These are phyloP conservation scores for Candida sojae DNA, from an alignment of 1,139 yeast species.

Conservation along the genomic window DNA sequence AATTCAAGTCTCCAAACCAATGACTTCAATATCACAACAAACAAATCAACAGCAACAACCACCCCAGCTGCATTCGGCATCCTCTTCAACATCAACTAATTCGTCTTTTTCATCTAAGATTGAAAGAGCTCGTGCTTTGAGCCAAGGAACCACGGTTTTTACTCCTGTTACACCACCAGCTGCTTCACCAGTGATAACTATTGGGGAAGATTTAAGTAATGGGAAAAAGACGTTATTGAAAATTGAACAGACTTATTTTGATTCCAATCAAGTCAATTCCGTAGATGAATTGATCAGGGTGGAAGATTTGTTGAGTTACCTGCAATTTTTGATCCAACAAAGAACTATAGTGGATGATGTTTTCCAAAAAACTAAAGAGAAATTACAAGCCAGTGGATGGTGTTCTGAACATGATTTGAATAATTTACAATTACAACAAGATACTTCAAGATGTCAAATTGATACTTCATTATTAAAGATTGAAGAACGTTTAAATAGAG, in stretches of 20 bases:
- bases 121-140: conserved; percentile 15
- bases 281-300: conserved; percentile 27
- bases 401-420: conserved; percentile 46
- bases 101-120: conserved; percentile 10
- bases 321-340: conserved; percentile 31
- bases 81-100: conserved; percentile 15
- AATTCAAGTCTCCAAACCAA: conserved; percentile 8
- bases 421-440: conserved; percentile 40
- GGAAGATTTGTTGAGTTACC: conserved; percentile 36
- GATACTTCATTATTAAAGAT: conserved; percentile 35
- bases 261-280: conserved; percentile 18
- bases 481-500: conserved; percentile 31
- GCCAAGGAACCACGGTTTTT: conserved; percentile 14
- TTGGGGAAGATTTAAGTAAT: conserved; percentile 36
- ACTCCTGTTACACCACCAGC: conserved; percentile 37
- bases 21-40: conserved; percentile 5
- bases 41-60: conserved; percentile 10
- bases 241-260: conserved; percentile 42
- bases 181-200: conserved; percentile 42
- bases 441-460: conserved; percentile 30
- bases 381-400: conserved; percentile 45
- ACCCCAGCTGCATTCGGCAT: conserved; percentile 9
- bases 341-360: conserved; percentile 36
- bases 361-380: conserved; percentile 35
- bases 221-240: conserved; percentile 31